Conservation (phyloP, 2,329 filamentous ascomycete genomes). For the Westerdykella aurantiaca region DNA sequence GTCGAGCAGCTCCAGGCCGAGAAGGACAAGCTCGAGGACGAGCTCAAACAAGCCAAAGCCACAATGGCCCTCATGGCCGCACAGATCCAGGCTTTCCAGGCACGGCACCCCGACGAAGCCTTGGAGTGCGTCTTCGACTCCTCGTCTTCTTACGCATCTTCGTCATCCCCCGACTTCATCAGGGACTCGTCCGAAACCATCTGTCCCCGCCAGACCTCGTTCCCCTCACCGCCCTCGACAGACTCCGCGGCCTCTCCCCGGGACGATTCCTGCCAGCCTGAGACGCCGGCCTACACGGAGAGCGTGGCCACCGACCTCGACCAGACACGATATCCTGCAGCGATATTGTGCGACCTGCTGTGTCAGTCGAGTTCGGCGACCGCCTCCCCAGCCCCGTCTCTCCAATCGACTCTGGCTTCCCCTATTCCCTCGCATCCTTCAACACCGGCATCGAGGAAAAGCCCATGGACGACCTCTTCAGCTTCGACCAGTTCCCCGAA, state of each 20-base stretch:
- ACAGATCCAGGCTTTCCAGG: conserved; percentile 39
- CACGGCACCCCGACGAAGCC: conserved; percentile 28
- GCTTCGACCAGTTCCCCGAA: conserved; percentile 39
- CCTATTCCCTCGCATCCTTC: conserved; percentile 33
- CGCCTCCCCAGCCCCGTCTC: conserved; percentile 19
- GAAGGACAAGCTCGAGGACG: conserved; percentile 58
- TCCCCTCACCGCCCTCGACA: conserved; percentile 28
- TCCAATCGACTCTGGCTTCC: conserved; percentile 31
- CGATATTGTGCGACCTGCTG: conserved; percentile 99
- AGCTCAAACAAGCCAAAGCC: conserved; percentile 53
- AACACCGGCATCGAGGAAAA: conserved; percentile 37
- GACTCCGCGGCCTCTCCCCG: conserved; percentile 37
- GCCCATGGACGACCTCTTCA: conserved; percentile 34
- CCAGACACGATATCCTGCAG: conserved; percentile 99
- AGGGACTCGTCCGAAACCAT: conserved; percentile 20
- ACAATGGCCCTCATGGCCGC: conserved; percentile 47
- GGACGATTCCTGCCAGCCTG: conserved; percentile 34
- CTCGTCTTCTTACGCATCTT: not conserved
- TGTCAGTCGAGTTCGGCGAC: conserved; percentile 71
- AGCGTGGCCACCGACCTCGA: conserved; percentile 59
- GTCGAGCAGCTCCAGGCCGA: conserved; percentile 74
- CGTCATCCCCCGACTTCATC: conserved; percentile 16
- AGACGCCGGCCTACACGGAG: conserved; percentile 38
- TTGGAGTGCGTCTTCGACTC: conserved; percentile 18
- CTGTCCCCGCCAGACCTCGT: conserved; percentile 30